Base-by-base conservation (phyloP, 1,284 basidiomycete genomes). In the Ceratobasidium sp. region DNA sequence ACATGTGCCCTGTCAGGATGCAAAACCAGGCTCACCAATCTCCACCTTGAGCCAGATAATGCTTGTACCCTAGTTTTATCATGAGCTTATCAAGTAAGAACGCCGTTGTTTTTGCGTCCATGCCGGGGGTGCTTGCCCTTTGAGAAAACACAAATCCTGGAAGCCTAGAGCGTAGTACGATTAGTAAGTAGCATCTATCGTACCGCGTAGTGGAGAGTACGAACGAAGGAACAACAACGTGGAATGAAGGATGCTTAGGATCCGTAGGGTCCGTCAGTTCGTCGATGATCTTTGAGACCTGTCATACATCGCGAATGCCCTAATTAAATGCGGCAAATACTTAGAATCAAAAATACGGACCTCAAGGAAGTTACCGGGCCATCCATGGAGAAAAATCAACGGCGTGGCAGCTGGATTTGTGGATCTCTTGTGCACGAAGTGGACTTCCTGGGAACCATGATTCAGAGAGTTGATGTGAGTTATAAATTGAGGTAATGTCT, bases 31-130 rank as follows among this genome's bases (percentile, higher is more conserved):
- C n/a, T n/a, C 46, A 76, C 76, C 75, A 77, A 46, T 76, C 76
- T 18, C 76, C 76, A n/a, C 76, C 76, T 41, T 77, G 76, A 0
- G 76, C 75, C 6, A 77, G 61, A 41, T 76, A 77, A 41, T 75
- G 57, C 9, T 72, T 52, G 62, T 76, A 77, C 28, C 76, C 76
- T 11, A 77, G 61, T 35, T 69, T 61, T 55, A 72, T 70, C 75
- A 76, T 77, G 14, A 77, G 59, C 55, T 74, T 74, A 46, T 76
- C 57, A 35, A 77, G 75, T 23, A 76, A 43, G 2, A 55, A 41
- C 8, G 76, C 73, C 16, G 70, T 76, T 14, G 47, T 47, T 35
- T 67, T 67, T 21, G 72, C 14, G 14, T 58, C 58, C 55, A 77
- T 59, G 8, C 76, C 76, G 13, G 76, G 75, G 13, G 49, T 70